These are phyloP conservation scores for Cercospora zeina DNA, from an alignment of 2,329 filamentous ascomycete genomes.

Conservation along the genomic window DNA sequence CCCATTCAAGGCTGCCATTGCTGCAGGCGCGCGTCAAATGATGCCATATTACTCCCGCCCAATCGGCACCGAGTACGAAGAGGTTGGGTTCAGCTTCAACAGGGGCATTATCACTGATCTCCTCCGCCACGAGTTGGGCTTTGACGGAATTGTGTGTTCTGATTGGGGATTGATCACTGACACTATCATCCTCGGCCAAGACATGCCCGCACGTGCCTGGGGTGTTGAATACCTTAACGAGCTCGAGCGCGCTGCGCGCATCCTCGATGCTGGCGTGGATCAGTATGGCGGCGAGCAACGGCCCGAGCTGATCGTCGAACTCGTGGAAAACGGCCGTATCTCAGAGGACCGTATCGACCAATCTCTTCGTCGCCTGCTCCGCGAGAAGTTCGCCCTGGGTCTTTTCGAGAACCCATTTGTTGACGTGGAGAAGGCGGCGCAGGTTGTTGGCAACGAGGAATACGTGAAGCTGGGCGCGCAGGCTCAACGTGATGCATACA, in stretches of 20 bases:
- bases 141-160: constrained; percentile 54
- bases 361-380: constrained; percentile 51
- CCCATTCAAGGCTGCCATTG: constrained; percentile 54
- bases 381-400: constrained; percentile 55
- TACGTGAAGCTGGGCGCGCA: constrained; percentile 45
- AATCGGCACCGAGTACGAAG: constrained; percentile 50
- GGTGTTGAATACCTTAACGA: constrained; percentile 51
- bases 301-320: constrained; percentile 52
- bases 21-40: constrained; percentile 53
- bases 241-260: constrained; percentile 46
- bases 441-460: constrained; percentile 49
- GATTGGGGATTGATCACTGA: constrained; percentile 58
- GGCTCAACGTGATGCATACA: constrained; percentile 43
- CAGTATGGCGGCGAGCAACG: constrained; percentile 55
- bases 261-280: constrained; percentile 55
- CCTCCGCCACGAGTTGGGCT: constrained; percentile 51
- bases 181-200: constrained; percentile 45
- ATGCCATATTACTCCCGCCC: constrained; percentile 57
- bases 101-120: constrained; percentile 54
- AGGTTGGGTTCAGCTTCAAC: constrained; percentile 56
- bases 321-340: constrained; percentile 47
- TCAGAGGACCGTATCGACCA: constrained; percentile 49
- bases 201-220: constrained; percentile 54
- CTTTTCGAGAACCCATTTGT: constrained; percentile 57
- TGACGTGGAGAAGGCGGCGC: constrained; percentile 47